Evolutionary conservation across 2,329 filamentous ascomycete genomes (phyloP).

Genomic region (Pseudocercospora pini-densiflorae): DNA sequence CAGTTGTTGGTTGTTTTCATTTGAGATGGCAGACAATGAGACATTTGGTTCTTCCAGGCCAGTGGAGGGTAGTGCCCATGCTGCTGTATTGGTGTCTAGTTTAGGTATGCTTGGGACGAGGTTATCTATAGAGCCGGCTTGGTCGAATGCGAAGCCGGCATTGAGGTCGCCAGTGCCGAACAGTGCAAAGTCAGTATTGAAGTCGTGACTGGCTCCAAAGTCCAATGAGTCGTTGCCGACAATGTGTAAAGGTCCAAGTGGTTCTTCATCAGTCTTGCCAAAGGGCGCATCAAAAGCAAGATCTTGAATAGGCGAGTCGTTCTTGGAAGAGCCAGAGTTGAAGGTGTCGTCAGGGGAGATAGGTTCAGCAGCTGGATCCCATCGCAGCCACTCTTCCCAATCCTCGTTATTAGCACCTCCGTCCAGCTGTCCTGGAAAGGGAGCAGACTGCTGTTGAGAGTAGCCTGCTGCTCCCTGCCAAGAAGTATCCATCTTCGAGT

Average conservation of each 20-base stretch:
- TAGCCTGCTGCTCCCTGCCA: constrained; percentile 24
- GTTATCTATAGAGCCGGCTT: constrained; percentile 26
- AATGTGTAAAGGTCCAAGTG: constrained; percentile 39
- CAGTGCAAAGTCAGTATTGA: constrained; percentile 26
- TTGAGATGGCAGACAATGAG: constrained; percentile 31
- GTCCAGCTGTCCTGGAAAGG: constrained; percentile 24
- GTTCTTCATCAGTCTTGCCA: constrained; percentile 31
- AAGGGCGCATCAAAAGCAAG: constrained; percentile 34
- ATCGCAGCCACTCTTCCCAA: constrained; percentile 56
- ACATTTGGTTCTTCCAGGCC: constrained; percentile 22
- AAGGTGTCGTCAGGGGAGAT: constrained; percentile 42
- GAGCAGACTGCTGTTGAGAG: constrained; percentile 19
- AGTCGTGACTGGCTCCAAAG: constrained; percentile 28
- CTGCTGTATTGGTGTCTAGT: constrained; percentile 30
- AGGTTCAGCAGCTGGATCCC: constrained; percentile 47
- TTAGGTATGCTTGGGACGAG: constrained; percentile 26
- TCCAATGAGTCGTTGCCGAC: constrained; percentile 39
- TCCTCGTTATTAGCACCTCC: constrained; percentile 34
- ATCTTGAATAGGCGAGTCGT: constrained; percentile 42
- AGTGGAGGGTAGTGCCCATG: constrained; percentile 33
- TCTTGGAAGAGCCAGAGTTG: constrained; percentile 40
- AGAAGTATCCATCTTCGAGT: constrained; percentile 25
- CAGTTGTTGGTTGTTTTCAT: constrained; percentile 27
- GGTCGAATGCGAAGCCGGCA: constrained; percentile 38
- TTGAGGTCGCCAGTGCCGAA: constrained; percentile 35